Base-by-base conservation (phyloP, 106 monocot genomes). In the Agapanthus africanus region DNA sequence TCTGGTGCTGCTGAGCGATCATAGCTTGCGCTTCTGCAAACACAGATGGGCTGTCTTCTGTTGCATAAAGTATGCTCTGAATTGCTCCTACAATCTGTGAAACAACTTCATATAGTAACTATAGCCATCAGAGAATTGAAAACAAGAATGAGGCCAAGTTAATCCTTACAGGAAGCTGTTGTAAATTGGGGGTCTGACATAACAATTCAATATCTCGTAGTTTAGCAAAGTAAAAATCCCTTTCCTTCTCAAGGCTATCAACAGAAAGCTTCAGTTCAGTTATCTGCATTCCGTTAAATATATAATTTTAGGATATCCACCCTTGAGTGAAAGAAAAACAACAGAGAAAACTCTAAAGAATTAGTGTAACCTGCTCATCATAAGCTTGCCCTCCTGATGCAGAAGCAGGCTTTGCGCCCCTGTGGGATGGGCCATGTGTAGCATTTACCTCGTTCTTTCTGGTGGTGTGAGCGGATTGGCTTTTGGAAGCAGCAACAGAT, bases 161-260 rank as follows among this genome's bases (percentile, higher is more conserved):
- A 4, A 16, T 73, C 40, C 95, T 88, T 77, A 95, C 95, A 22
- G 88, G 72, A 30, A 84, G 74, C 16, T 86, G 72, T 65, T 91
- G 81, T 7, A 95, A 57, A 31, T 88, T 85, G 49, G 91, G 88
- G 14, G 59, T 81, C 62, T 88, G 95, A 74, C 91, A 95, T 46
- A 95, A 67, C 0, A 95, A 82, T 62, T 95, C 95, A 66, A 95
- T 80, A 31, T 95, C 95, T 71, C 95, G 76, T 57, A 95, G 69
- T 73, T 95, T 95, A 34, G 79, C 59, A 56, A 86, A 95, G 72
- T 95, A 95, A 68, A 91, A 95, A 71, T 95, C 95, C 32, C 95
- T 85, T 72, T 95, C 95, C 73, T 95, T 95, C 86, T 95, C 95
- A 22, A 91, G 86, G 40, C 86, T 86, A 44, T 95, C 95, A 6